These are phyloP conservation scores for Oidiodendron maius DNA, from an alignment of 495 filamentous ascomycete genomes.

Conservation along the genomic window DNA sequence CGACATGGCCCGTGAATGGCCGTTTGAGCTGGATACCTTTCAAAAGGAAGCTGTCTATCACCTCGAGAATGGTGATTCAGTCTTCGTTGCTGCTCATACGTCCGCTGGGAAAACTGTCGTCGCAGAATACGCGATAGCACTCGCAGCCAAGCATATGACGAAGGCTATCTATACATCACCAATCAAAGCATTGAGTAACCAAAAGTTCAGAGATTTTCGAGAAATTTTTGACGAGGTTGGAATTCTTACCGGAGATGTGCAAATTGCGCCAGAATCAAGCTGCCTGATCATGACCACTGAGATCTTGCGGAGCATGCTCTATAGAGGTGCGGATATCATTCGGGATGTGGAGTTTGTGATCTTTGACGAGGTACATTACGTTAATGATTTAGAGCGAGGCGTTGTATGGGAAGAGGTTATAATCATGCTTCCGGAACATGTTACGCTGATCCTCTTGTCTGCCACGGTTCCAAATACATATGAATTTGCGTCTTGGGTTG, in stretches of 20 bases:
- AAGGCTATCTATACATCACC: conserved; percentile 99
- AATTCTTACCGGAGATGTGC: conserved; percentile 94
- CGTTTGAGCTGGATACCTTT: conserved; percentile 95
- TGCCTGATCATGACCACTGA: conserved; percentile 99
- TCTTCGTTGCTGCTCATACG: conserved; percentile 98
- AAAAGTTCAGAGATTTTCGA: conserved; percentile 95
- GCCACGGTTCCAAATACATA: conserved; percentile 96
- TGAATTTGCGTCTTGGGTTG: conserved; percentile 98
- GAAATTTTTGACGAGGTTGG: conserved; percentile 89
- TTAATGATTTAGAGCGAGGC: conserved; percentile 94
- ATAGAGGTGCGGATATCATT: conserved; percentile 91
- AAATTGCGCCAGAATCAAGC: conserved; percentile 96
- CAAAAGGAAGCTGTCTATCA: conserved; percentile 99
- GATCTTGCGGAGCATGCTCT: conserved; percentile 96
- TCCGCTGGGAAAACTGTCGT: conserved; percentile 98
- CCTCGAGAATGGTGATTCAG: conserved; percentile 91
- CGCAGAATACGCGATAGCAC: conserved; percentile 93
- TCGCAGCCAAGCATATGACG: conserved; percentile 96
- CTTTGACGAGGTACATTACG: conserved; percentile 98
- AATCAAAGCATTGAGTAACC: conserved; percentile 97
- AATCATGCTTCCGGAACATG: conserved; percentile 97
- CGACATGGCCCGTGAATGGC: conserved; percentile 92
- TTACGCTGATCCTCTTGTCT: conserved; percentile 89
- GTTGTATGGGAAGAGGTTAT: conserved; percentile 99
- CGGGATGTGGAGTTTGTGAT: conserved; percentile 98